phyloP scores from a whole-genome alignment of 225 moss, liverwort and hornwort species.

The Antitrichia curtipendula region DNA sequence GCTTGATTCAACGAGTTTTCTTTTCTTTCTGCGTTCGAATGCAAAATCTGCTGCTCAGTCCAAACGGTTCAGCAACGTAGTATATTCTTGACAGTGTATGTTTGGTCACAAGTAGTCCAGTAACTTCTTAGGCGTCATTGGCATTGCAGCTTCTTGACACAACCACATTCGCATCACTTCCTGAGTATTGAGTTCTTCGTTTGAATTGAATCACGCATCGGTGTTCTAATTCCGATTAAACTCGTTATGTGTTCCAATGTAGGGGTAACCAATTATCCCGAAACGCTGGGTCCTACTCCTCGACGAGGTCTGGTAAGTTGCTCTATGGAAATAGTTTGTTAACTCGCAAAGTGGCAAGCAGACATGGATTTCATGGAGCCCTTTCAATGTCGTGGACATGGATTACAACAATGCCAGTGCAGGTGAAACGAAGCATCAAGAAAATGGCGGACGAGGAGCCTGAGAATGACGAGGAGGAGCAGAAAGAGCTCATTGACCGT shows the following conservation, averaged over 20 bases:
- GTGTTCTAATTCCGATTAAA: background rate
- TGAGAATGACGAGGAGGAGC: conserved; percentile 6
- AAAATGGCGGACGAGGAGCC: conserved; percentile 15
- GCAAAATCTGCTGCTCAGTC: background rate
- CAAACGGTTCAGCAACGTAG: background rate
- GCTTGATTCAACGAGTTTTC: background rate
- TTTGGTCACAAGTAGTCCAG: background rate
- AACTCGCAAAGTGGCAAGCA: background rate
- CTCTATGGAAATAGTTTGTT: background rate
- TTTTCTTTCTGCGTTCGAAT: background rate
- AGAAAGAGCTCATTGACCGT: background rate
- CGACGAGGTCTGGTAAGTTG: background rate
- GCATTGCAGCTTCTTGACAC: background rate
- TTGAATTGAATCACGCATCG: background rate
- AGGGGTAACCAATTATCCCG: background rate
- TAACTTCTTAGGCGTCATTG: background rate
- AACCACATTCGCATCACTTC: background rate
- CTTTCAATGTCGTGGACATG: background rate
- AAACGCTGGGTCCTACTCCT: background rate
- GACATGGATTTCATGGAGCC: background rate
- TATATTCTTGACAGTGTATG: background rate
- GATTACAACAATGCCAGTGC: background rate
- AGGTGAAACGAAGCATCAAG: background rate
- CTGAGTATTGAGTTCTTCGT: background rate
- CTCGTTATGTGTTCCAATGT: background rate